phyloP scores from a whole-genome alignment of 495 filamentous ascomycete species.

The Aspergillus avenaceus region DNA sequence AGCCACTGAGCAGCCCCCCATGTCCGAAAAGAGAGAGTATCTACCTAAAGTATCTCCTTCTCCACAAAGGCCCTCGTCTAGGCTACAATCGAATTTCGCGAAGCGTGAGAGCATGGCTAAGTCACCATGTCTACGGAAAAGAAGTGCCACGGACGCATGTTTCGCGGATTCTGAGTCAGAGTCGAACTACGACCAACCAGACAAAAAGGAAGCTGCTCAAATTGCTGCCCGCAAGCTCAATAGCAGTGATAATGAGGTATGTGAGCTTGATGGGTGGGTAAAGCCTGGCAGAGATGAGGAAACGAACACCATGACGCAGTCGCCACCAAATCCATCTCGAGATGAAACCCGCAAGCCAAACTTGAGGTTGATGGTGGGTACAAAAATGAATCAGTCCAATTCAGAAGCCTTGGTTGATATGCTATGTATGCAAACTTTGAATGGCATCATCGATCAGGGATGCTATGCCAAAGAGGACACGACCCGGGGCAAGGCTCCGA shows the following conservation, averaged over 20 bases:
- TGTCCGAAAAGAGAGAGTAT: too few species aligned
- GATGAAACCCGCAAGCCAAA: not conserved
- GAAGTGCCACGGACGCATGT: constrained; percentile 24
- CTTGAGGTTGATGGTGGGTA: not conserved
- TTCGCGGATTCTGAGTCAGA: constrained; percentile 21
- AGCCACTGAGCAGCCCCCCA: too few species aligned
- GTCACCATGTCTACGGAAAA: constrained; percentile 14
- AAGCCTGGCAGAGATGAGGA: not conserved
- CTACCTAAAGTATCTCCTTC: too few species aligned
- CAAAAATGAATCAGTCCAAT: not conserved
- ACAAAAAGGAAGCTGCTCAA: not conserved
- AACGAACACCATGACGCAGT: not conserved
- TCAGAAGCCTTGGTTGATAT: too few species aligned
- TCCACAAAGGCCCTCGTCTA: not conserved
- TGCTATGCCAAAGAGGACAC: not conserved
- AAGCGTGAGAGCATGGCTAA: constrained; percentile 1
- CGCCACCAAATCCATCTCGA: not conserved
- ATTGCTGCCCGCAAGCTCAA: not conserved
- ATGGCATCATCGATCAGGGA: too few species aligned
- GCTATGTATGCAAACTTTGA: too few species aligned
- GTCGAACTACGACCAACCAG: not conserved
- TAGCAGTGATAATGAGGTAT: not conserved
- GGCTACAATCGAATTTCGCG: not conserved
- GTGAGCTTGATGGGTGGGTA: not conserved
- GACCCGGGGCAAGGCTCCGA: too few species aligned